Evolutionary conservation across 2,329 filamentous ascomycete genomes (phyloP), one percentile per base, ranked within the genome.

Genomic region (Bisporella sp.): DNA sequence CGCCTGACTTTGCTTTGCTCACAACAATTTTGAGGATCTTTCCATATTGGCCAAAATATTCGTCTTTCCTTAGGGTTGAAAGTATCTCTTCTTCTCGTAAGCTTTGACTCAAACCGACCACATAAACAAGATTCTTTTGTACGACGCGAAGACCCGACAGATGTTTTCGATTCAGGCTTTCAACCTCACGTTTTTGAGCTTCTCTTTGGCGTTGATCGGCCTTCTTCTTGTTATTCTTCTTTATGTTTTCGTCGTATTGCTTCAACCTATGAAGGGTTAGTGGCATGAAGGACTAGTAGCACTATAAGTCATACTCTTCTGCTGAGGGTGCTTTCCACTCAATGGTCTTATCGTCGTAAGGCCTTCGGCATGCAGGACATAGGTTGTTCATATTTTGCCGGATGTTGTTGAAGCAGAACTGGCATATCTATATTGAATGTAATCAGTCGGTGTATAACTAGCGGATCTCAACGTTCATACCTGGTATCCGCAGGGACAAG

Each of bases 351-450:
- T 99, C 95, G 68, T 96, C 90, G 69, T 99, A 99, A 5, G 89
- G 86, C 67, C 93, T 81, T 70, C 93, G 83, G 68, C 93, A 99
- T 59, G 95, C 95, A n/a, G 93, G 93, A 69, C 93, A 99, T 51
- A 96, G 79, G 35, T 92, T 91, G 66, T 96, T 97, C 79, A 96
- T 90, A 63, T 96, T 96, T 62, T 87, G 95, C 72, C 95, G 95
- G 68, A 99, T 95, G 68, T 97, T 99, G 72, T 99, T 96, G 75
- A 92, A 99, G 73, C 93, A 99, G 72, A 99, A 99, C 75, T 99
- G 95, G 71, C 93, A 99, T 68, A 99, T 92, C 91, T 96, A 63
- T 37, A 40, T 41, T 33, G 48, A 52, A 41, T 12, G 13, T 47
- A 21, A 42, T 9, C 59, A 35, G 58, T 51, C 29, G 46, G 12